A percentile compares a stretch with the other conserved stretches of the same genome.
Conservation (phyloP, 495 filamentous ascomycete species). For the Penicillium ucsense region DNA sequence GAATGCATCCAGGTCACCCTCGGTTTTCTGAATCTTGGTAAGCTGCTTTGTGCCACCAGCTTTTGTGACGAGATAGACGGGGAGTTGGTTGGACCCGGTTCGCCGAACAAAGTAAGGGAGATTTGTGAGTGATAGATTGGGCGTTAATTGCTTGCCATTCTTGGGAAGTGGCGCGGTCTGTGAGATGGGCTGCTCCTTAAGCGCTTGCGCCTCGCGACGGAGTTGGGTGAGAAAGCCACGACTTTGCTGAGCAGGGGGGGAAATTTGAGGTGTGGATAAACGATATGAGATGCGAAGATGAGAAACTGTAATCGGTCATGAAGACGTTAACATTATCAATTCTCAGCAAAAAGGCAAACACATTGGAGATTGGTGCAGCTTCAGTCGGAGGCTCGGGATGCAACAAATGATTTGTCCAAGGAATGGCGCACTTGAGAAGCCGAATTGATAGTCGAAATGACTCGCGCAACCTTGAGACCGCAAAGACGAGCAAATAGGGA, state of each 20-base stretch:
- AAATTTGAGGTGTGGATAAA: constrained; percentile 6
- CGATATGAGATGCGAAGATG: constrained; percentile 11
- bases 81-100: constrained; percentile 59
- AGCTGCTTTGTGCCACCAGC: constrained; percentile 66
- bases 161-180: constrained; percentile 21
- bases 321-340: no score
- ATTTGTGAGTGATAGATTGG: constrained; percentile 26
- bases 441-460: no score
- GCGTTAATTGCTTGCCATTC: constrained; percentile 5
- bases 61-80: constrained; percentile 70
- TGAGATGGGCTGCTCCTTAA: constrained; percentile 24
- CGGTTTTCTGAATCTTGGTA: constrained; percentile 68
- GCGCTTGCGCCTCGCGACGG: constrained; percentile 29
- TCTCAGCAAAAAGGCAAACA: no score
- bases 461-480: no score
- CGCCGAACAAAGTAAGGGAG: constrained; percentile 66
- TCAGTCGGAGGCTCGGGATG: no score
- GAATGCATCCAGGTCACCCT: constrained; percentile 56
- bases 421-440: no score
- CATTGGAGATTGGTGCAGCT: no score
- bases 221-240: constrained; percentile 35
- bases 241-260: constrained; percentile 19
- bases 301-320: constrained; percentile 6
- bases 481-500: constrained; percentile 4
- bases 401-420: no score